A percentile compares a stretch with the other conserved stretches of the same genome.
Conservation (phyloP, 441 rosid species). For the Jatropha podagrica region DNA sequence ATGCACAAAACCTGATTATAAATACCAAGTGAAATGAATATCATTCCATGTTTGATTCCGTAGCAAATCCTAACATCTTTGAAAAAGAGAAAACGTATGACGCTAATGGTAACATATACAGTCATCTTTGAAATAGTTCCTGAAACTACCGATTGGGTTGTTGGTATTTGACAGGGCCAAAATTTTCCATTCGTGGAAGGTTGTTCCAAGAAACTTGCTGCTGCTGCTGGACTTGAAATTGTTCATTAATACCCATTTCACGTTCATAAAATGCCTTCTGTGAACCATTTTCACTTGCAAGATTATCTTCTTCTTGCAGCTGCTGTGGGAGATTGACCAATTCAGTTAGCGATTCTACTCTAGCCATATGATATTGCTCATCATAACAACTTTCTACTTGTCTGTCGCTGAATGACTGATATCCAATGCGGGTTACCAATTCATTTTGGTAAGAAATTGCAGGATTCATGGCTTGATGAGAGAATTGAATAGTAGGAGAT, state of each 20-base stretch:
- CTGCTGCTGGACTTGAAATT: neutral
- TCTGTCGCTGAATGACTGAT: constrained; percentile 5
- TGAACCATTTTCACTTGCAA: neutral
- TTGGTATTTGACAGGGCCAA: neutral
- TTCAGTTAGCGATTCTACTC: constrained; percentile 3
- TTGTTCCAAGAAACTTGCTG: constrained; percentile 13
- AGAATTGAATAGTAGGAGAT: neutral
- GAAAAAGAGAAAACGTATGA: neutral
- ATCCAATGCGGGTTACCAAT: constrained; percentile 6
- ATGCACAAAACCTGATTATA: no score
- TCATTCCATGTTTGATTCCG: no score
- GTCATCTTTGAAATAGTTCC: neutral
- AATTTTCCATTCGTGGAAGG: neutral
- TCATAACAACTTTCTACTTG: neutral
- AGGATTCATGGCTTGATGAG: neutral
- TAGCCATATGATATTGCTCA: constrained; percentile 3
- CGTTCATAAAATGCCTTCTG: neutral
- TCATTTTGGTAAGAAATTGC: neutral
- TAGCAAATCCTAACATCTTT: no score
- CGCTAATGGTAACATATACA: neutral
- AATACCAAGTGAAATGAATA: no score
- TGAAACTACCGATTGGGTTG: neutral
- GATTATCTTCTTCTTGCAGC: neutral
- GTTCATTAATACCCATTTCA: neutral
- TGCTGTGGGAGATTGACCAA: constrained; percentile 3